Evolutionary conservation across 345 rosid genomes (phyloP), one percentile per base, ranked within the genome.

Genomic region (Populus simonii): DNA sequence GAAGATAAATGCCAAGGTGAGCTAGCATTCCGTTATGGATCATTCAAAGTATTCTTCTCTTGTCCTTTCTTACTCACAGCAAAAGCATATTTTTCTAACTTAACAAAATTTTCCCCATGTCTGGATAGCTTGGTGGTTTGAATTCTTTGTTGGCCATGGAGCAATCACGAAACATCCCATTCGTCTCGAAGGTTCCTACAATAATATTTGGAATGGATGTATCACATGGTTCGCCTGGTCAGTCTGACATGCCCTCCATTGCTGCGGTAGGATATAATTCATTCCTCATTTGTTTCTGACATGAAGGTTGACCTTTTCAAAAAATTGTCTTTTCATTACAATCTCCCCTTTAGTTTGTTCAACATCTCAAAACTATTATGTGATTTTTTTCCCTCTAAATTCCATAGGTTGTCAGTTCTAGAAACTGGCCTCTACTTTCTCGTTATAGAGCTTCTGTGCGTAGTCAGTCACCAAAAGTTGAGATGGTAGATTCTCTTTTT

Each of bases 191-290:
- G 49, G 43, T 76, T 55, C 84, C 84, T n/a, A 81, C 84, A 66
- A 77, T 81, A 33, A 77, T 77, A 29, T 57, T 81, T 35, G 80
- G 84, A 47, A 81, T 81, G 78, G 84, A 81, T 68, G 84, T 81
- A 7, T 81, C 78, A 7, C 80, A 81, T 59, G 84, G 80, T 17
- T 76, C 78, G 18, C 80, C 84, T 67, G 84, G 84, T 43, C 84
- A 72, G 7, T 76, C 80, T 65, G 77, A 47, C 22, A 23, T 68
- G 5, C 84, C 84, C n/a, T 81, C 84, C 10, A 66, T 81, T 66
- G 80, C 84, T 55, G 84, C 78, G 66, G 84, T 81, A 80, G 7
- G 71, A 18, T 27, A 61, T 53, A 16, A 7, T 73, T 70, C 74
- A 74, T 63, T 36, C 13, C 25, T n/a, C n/a, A 41, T 57, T 65